Percentiles rank a stretch among this genome's conserved stretches.
Conservation (phyloP, 495 filamentous ascomycete genomes). For the Aspergillus avenaceus region DNA sequence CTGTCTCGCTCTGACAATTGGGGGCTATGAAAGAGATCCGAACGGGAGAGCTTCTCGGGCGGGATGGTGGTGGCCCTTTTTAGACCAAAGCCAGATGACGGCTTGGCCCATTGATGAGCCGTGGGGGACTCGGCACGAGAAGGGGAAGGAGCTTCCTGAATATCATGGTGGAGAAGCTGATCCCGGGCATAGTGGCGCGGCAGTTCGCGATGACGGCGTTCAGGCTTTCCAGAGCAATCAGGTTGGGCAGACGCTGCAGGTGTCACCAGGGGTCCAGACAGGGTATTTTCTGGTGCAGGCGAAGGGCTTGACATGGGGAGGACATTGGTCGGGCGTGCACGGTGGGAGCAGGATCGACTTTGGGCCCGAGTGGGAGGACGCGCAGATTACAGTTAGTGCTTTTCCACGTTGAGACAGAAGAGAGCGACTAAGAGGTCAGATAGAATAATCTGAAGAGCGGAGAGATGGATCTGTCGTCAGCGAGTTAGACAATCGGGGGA, state of each 20-base stretch:
- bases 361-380: slow-evolving; percentile 20
- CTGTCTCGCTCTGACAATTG: slow-evolving; percentile 60
- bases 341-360: slow-evolving; percentile 29
- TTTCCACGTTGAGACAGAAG: slow-evolving; percentile 9
- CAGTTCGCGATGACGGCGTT: slow-evolving; percentile 35
- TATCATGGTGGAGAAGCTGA: slow-evolving; percentile 30
- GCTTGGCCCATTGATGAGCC: slow-evolving; percentile 33
- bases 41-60: slow-evolving; percentile 23
- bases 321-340: slow-evolving; percentile 47
- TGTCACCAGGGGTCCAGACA: slow-evolving; percentile 48
- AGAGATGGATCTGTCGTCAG: slow-evolving; percentile 18
- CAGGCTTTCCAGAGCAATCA: slow-evolving; percentile 40
- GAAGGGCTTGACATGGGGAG: slow-evolving; percentile 53
- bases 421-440: slow-evolving; percentile 12
- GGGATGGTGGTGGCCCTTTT: slow-evolving; percentile 34
- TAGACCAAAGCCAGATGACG: slow-evolving; percentile 27
- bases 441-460: too few relatives aligned
- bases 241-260: slow-evolving; percentile 42
- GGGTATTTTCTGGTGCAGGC: slow-evolving; percentile 44
- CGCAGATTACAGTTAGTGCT: slow-evolving; percentile 17
- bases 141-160: slow-evolving; percentile 30
- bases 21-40: slow-evolving; percentile 32
- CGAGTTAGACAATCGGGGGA: slow-evolving; percentile 6
- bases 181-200: slow-evolving; percentile 36
- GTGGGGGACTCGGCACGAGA: slow-evolving; percentile 42